Percentiles rank a stretch among this genome's conserved stretches.
Evolutionary conservation across 495 filamentous ascomycete genomes (phyloP).

Genomic region (Xylaria intraflava): DNA sequence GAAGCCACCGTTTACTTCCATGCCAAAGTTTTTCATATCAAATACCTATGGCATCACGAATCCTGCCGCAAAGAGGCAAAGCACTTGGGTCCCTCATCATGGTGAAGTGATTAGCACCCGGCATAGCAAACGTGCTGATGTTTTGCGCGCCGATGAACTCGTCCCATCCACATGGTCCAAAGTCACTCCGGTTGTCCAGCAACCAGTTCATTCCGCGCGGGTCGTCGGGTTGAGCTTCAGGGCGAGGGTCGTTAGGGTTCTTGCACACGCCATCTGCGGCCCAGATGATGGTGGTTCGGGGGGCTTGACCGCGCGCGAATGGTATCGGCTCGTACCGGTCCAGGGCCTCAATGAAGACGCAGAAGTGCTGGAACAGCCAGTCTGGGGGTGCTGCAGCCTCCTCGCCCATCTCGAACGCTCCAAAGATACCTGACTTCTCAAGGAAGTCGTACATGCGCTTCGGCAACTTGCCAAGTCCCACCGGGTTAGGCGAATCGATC

Average conservation of each 20-base stretch:
- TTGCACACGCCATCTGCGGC: slow-evolving; percentile 54
- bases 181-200: slow-evolving; percentile 54
- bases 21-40: too few species aligned
- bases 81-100: not conserved
- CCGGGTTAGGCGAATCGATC: slow-evolving; percentile 1
- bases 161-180: slow-evolving; percentile 57
- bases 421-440: not conserved
- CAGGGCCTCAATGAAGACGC: slow-evolving; percentile 54
- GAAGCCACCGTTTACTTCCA: too few species aligned
- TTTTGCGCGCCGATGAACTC: not conserved
- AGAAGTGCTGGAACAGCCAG: slow-evolving; percentile 67
- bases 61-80: too few species aligned
- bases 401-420: not conserved
- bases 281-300: slow-evolving; percentile 9
- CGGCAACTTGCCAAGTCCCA: not conserved
- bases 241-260: slow-evolving; percentile 48
- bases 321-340: slow-evolving; percentile 49
- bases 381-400: slow-evolving; percentile 38
- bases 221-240: slow-evolving; percentile 47
- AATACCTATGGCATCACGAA: too few species aligned
- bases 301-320: not conserved
- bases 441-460: not conserved
- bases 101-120: not conserved
- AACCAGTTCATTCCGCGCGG: slow-evolving; percentile 53
- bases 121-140: not conserved